Evolutionary conservation across 2,329 filamentous ascomycete genomes (phyloP), one percentile per base, ranked within the genome.

Genomic region (Pseudocercospora musae): DNA sequence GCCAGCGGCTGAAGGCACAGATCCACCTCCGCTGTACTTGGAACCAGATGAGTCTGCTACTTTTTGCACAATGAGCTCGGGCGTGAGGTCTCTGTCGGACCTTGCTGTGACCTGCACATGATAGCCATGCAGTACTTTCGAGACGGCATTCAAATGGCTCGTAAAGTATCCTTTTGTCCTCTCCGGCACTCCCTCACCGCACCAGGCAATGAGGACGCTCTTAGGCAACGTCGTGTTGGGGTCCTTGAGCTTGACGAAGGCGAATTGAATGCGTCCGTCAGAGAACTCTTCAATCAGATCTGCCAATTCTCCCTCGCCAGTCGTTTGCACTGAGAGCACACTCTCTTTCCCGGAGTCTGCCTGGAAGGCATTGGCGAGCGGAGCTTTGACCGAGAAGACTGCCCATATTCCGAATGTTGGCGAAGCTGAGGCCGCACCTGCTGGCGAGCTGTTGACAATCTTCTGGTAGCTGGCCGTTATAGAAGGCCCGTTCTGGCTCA

Each of bases 91-190:
- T 73, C 86, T 85, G 66, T 96, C 92, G 66, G 93, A 96, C 64
- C 95, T 91, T 63, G 95, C 95, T 57, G 93, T 98, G 71, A 99
- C 90, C 80, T 99, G 94, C 62, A 99, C 92, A 76, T 99, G 95
- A 77, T 98, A 99, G 69, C 95, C 88, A 80, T 97, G 93, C 46
- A 99, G 85, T 69, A 97, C 84, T 79, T 96, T 97, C 65, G 92
- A 88, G 40, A 98, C 92, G 53, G 92, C 89, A 64, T 90, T 88
- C 53, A 95, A 82, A 78, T 99, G 94, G 79, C 92, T 97, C 69
- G 92, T 96, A 76, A 99, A 99, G 79, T 98, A 98, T 68, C 95
- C 95, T 80, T 98, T 99, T 65, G 94, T 98, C 72, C 94, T 85
- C 79, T 99, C 95, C n/a, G 95, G 95, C 15, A 99, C 95, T 70